A percentile compares a stretch with the other conserved stretches of the same genome.
Conservation (phyloP, 1,284 basidiomycete genomes). For the Cutaneotrichosporon sp. region DNA sequence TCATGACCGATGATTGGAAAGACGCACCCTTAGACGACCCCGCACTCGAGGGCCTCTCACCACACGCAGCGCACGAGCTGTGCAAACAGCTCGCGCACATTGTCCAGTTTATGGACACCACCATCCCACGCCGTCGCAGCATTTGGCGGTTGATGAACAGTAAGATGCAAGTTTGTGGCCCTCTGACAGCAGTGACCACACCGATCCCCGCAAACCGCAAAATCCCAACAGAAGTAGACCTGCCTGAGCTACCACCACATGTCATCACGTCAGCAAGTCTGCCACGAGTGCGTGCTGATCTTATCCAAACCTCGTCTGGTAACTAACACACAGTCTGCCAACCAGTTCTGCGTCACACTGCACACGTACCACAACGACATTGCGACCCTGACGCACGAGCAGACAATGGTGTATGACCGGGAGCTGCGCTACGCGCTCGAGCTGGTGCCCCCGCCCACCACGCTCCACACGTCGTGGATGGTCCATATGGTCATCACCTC, state of each 20-base stretch:
- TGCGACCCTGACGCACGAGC: not conserved
- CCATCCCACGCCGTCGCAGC: constrained; percentile 13
- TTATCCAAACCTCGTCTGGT: not conserved
- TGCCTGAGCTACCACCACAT: not conserved
- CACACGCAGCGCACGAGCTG: constrained; percentile 9
- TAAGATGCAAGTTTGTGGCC: too few relatives aligned
- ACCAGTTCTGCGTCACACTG: not conserved
- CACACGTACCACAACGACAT: not conserved
- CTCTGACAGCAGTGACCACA: not conserved
- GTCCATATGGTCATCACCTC: constrained; percentile 13
- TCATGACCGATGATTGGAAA: not conserved
- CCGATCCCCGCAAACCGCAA: constrained; percentile 4
- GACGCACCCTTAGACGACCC: constrained; percentile 3
- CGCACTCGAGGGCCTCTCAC: constrained; percentile 3
- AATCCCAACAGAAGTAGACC: not conserved
- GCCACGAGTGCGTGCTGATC: not conserved
- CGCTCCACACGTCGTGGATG: constrained; percentile 14
- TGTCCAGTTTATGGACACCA: constrained; percentile 20
- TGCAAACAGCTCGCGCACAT: constrained; percentile 16
- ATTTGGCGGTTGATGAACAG: constrained; percentile 17
- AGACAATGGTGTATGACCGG: not conserved
- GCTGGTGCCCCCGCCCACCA: not conserved
- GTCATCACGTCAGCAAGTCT: not conserved
- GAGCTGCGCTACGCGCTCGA: not conserved
- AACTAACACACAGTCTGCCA: not conserved